Evolutionary conservation across 2,329 filamentous ascomycete genomes (phyloP).

Genomic region (Pseudogymnoascus sp.): DNA sequence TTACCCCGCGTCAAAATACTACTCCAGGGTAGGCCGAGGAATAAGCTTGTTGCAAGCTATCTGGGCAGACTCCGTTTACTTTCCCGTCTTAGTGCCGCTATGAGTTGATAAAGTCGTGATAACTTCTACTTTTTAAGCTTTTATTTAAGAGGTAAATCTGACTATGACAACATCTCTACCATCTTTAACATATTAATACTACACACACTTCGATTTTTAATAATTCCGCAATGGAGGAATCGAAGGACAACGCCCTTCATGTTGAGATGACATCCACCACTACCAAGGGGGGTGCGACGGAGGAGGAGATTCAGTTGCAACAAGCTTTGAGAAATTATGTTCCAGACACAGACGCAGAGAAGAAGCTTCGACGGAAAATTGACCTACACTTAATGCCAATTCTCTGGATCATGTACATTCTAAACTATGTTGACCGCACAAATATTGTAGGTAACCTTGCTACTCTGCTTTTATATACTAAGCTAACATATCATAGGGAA

Average conservation of each 20-base stretch:
- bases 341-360: slow-evolving; percentile 23
- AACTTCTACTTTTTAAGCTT: background rate
- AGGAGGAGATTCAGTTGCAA: slow-evolving; percentile 20
- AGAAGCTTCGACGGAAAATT: slow-evolving; percentile 39
- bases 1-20: background rate
- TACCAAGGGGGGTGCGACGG: slow-evolving; percentile 12
- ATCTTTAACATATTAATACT: background rate
- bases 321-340: slow-evolving; percentile 26
- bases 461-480: background rate
- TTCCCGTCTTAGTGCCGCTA: background rate
- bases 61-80: background rate
- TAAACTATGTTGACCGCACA: slow-evolving; percentile 44
- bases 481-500: slow-evolving; percentile 28
- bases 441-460: slow-evolving; percentile 33
- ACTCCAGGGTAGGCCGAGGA: background rate
- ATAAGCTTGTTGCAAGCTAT: no score
- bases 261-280: slow-evolving; percentile 15
- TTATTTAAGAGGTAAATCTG: background rate
- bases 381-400: slow-evolving; percentile 44
- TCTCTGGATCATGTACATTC: slow-evolving; percentile 45
- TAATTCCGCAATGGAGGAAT: background rate
- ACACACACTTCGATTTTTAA: background rate
- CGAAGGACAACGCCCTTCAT: slow-evolving; percentile 13
- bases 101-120: background rate
- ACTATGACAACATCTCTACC: background rate